Base-by-base conservation (phyloP, 140 eudicot genomes). In the Anethum foeniculum region DNA sequence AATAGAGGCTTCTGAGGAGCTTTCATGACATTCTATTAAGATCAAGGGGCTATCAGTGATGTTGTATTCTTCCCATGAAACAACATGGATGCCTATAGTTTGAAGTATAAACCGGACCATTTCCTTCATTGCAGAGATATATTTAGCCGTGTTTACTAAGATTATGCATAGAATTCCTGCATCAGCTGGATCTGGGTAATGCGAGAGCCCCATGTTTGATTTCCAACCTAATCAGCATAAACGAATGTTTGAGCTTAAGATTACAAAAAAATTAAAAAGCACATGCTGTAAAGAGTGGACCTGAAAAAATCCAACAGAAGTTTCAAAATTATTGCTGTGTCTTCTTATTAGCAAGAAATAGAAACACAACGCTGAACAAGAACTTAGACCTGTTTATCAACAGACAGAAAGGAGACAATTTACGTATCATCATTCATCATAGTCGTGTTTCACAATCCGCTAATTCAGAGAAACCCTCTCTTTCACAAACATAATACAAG, bases 161-260 rank as follows among this genome's bases (percentile, higher is more conserved):
- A 93, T 90, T 51, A 89, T 85, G 67, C 94, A 93, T 34, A 93
- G 85, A 25, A 90, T 84, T 65, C 97, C 97, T 1, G 91, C 97
- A 54, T 93, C 96, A n/a, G 92, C 81, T 49, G 97, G 96, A 58
- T 85, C 84, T 56, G 89, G 89, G 82, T 87, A 90, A 39, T 90
- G 81, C 4, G 96, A 89, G 32, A 93, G 93, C 38, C 96, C 97
- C 97, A 93, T 93, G 15, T 80, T 81, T 74, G 82, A 52, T 52
- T 65, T 47, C 15, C 77, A 79, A 80, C 88, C 90, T 88, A 56
- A 51, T 30, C 78, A 77, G 32, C 72, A 71, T 19, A 78, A 78
- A 28, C 14, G 43, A 58, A 65, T 48, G 34, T 12, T 4, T 72
- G 41, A 51, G 44, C 27, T 34, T 21, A 25, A 80, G 43, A 65